phyloP scores from a whole-genome alignment of 441 rosid genomes.

The Gossypium schwendimanii region DNA sequence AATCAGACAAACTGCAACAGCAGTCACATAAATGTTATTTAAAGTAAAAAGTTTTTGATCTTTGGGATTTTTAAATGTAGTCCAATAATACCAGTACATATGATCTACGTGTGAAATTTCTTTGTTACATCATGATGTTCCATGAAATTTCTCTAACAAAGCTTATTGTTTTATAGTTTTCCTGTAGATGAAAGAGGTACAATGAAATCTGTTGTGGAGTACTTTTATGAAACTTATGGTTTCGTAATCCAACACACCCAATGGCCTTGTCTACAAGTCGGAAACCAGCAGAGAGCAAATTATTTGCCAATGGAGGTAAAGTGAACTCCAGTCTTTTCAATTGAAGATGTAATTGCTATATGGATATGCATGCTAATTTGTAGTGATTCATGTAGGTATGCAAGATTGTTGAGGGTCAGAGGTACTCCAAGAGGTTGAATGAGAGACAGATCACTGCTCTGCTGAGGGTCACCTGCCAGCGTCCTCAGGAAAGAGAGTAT shows the following conservation, averaged over 20 bases:
- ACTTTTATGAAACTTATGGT: constrained; percentile 76
- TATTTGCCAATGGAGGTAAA: constrained; percentile 91
- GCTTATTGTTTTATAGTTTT: constrained; percentile 35
- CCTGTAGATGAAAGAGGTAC: constrained; percentile 89
- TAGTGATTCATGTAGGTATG: constrained; percentile 50
- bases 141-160: not conserved
- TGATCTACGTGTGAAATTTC: not conserved
- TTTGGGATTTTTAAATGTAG: not conserved
- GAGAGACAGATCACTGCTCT: constrained; percentile 85
- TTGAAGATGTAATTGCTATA: not conserved
- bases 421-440: constrained; percentile 82
- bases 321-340: not conserved
- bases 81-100: not conserved
- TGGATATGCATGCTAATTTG: constrained; percentile 4
- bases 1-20: not conserved
- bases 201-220: constrained; percentile 80
- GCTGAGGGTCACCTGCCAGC: constrained; percentile 87
- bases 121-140: not conserved
- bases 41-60: not conserved
- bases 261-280: constrained; percentile 93
- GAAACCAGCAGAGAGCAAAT: constrained; percentile 82
- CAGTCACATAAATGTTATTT: not conserved
- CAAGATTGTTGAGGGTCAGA: constrained; percentile 89
- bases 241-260: constrained; percentile 66
- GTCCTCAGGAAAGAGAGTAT: constrained; percentile 63